Evolutionary conservation across 2,329 filamentous ascomycete species (phyloP), one percentile per base, ranked within the genome.

Genomic region (Teratosphaeriaceae sp.): DNA sequence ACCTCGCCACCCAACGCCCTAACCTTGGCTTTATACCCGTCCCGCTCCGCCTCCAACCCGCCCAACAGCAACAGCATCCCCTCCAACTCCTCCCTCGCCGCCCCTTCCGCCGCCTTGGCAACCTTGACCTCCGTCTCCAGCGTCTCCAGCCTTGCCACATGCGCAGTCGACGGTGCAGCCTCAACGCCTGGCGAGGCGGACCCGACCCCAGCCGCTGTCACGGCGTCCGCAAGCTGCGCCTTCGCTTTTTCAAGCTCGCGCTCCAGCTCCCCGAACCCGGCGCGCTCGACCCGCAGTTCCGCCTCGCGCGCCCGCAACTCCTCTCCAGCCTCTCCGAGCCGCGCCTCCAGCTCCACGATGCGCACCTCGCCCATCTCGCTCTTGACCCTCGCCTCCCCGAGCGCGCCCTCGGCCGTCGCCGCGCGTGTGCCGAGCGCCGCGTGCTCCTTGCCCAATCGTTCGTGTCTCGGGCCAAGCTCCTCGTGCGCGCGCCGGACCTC

Each of bases 31-130:
- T 43, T 50, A 29, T 55, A 60, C 38, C 43, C 50, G 38, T 56
- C 55, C 39, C 51, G 43, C 49, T 72, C 71, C 45, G 69, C 65
- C 55, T 73, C 67, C 19, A 74, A 58, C 45, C 73, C 70, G 3
- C 67, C 64, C 22, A 71, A 63, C 3, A 70, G 57, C 38, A 73
- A 68, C 44, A 76, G 66, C 48, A 72, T 52, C 47, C 71, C 69
- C 45, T 73, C 70, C 26, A 75, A 45, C 51, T 72, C 69, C 39
- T 65, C 65, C 51, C 66, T 63, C 41, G 70, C 69, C 48, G 65
- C 64, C 47, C 66, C 64, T 40, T 61, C 58, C 3, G 50, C 56
- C 26, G 61, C 56, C 21, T 64, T 58, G 31, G 50, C 45, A 33
- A 33, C 33, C 20, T 33, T 16, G 8, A 44, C 19, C 13, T 54